phyloP scores from a whole-genome alignment of 129 eudicot species.

The Solidago caesia region DNA sequence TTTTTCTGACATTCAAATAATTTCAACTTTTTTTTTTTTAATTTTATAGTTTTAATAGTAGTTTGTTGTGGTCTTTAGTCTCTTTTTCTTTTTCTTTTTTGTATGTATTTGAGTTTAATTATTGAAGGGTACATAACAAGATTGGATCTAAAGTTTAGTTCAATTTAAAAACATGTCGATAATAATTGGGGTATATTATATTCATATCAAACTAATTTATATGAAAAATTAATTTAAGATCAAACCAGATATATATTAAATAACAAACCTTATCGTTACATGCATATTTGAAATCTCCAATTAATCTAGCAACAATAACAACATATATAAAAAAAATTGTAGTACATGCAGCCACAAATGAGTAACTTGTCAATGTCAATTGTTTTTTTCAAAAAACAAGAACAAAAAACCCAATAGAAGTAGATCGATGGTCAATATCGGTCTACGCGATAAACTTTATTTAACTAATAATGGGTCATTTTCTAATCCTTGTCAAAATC shows the following conservation, averaged over 20 bases:
- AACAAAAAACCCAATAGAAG: no score
- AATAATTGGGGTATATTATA: background rate
- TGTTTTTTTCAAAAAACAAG: no score
- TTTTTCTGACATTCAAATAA: slow-evolving; percentile 6
- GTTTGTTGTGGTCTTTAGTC: background rate
- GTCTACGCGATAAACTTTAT: background rate
- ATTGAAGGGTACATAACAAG: slow-evolving; percentile 32
- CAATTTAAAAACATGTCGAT: slow-evolving; percentile 26
- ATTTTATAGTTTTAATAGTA: background rate
- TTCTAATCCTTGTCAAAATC: slow-evolving; percentile 4
- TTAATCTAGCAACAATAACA: no score
- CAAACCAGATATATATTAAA: no score
- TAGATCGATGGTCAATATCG: background rate
- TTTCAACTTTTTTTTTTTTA: background rate
- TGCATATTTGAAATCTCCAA: no score
- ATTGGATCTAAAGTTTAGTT: slow-evolving; percentile 32
- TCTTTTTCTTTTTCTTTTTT: slow-evolving; percentile 1
- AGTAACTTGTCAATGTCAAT: no score
- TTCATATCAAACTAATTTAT: no score
- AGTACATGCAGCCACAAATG: no score
- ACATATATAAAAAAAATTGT: no score
- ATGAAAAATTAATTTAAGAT: no score
- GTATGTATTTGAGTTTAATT: slow-evolving; percentile 24
- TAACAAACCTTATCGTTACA: no score
- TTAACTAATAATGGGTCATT: background rate